Evolutionary conservation across 2,329 filamentous ascomycete species (phyloP).

Genomic region (Albifimbria verrucaria): DNA sequence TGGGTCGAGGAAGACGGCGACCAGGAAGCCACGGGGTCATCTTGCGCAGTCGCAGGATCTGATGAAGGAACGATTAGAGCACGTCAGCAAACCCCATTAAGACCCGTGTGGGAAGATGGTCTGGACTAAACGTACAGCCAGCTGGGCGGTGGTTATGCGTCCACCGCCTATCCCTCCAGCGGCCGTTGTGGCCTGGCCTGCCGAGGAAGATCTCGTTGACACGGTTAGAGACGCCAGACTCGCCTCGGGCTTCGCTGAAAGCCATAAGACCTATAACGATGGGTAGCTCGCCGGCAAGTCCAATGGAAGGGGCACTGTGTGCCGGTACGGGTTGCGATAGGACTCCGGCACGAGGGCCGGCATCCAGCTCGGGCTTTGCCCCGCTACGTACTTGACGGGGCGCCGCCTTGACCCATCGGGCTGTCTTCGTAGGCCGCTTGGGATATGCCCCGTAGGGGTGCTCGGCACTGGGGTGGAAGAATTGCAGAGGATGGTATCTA

Average conservation of each 20-base stretch:
- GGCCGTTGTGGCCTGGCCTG: conserved; percentile 8
- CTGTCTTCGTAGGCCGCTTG: conserved; percentile 19
- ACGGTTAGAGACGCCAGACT: not conserved
- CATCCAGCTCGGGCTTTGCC: conserved; percentile 32
- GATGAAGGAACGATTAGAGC: not conserved
- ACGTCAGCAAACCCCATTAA: no score
- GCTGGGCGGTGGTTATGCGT: conserved; percentile 10
- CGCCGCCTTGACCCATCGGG: conserved; percentile 8
- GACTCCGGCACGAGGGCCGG: conserved; percentile 30
- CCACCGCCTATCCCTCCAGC: conserved; percentile 25
- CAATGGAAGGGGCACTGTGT: conserved; percentile 18
- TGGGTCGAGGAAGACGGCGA: conserved; percentile 29
- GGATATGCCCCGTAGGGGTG: conserved; percentile 20
- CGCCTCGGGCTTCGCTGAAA: conserved; percentile 16
- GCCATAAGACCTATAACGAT: conserved; percentile 40
- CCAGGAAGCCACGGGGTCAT: conserved; percentile 30
- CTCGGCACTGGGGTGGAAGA: conserved; percentile 15
- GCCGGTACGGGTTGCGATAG: conserved; percentile 18
- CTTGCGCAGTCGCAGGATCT: conserved; percentile 20
- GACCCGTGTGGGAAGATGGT: no score
- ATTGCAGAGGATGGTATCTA: conserved; percentile 26
- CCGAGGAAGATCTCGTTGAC: conserved; percentile 20
- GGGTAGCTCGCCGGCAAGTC: conserved; percentile 34
- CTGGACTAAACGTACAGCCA: conserved; percentile 20
- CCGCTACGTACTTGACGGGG: conserved; percentile 26